Base-by-base conservation (phyloP, 2,329 filamentous ascomycete genomes). In the Cryphonectria japonica region DNA sequence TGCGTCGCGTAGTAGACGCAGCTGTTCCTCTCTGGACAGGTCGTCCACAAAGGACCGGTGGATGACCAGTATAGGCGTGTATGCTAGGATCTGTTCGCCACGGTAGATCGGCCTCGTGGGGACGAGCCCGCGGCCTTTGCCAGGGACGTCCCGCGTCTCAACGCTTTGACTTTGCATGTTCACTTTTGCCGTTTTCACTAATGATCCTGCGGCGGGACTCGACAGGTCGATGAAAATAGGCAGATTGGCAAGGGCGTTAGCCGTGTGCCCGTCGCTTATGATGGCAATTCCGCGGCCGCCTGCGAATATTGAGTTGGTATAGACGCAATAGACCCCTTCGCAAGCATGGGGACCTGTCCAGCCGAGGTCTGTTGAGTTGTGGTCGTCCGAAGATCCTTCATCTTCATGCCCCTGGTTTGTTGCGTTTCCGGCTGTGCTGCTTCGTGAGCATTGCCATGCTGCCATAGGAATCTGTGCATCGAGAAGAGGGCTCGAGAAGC, bases 311-410 rank as follows among this genome's bases (percentile, higher is more conserved):
- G 68, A 66, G 41, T 74, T 69, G 3, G 72, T 59, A 61, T 74
- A 75, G 37, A 73, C 72, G 57, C 73, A 75, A 46, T 68, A 71
- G 13, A 32, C 50, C 41, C 68, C 72, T 11, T 70, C 72, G 68
- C 73, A 75, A 9, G 68, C 26, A 22, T 74, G 73, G 0, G 73
- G 73, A 0, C 73, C 73, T 22, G 57, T 62, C 73, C 73, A 75
- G 3, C 70, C 8, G 2, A 3, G 9, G 46, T 4, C 68, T 11
- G 68, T 60, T 5, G 70, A 72, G 5, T 59, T 41, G 29, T 69
- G 60, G 22, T 65, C 39, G 14, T 65, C 70, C 7, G 60, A n/a
- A 6, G 26, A 32, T 1, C 37, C 19, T n/a, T 39, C 67, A 7
- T 64, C 41, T 29, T n/a, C 4, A 11, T 16, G 2, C 32, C n/a